Evolutionary conservation across 2,329 filamentous ascomycete species (phyloP).

Genomic region (Pseudogymnoascus sp.): DNA sequence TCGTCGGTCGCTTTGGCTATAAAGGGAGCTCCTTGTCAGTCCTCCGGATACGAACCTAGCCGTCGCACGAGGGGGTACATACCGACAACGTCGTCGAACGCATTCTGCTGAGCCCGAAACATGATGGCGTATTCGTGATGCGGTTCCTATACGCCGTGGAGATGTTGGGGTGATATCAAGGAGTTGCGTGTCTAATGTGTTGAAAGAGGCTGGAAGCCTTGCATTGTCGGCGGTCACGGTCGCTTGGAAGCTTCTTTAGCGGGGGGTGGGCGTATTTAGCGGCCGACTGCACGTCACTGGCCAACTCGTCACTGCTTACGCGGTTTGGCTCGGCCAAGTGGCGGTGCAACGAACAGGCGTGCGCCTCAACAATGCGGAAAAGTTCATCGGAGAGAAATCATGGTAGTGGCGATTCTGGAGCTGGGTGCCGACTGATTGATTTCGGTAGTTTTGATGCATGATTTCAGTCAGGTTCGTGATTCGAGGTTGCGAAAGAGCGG

Average conservation of each 20-base stretch:
- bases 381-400: background rate
- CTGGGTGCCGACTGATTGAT: background rate
- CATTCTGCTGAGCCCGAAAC: conserved; percentile 57
- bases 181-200: background rate
- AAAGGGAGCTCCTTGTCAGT: background rate
- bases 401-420: background rate
- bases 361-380: background rate
- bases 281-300: conserved; percentile 7
- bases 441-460: conserved; percentile 1
- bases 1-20: conserved; percentile 86
- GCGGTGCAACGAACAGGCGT: conserved; percentile 1
- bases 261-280: conserved; percentile 6
- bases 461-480: background rate
- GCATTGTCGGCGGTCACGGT: conserved; percentile 6
- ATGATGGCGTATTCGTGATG: conserved; percentile 28
- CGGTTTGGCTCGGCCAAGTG: background rate
- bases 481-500: background rate
- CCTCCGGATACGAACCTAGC: background rate
- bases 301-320: conserved; percentile 9
- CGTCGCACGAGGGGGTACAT: conserved; percentile 27
- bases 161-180: conserved; percentile 4
- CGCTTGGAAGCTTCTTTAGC: conserved; percentile 11
- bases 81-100: conserved; percentile 64
- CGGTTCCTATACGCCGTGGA: background rate
- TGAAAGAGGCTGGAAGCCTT: conserved; percentile 11